Evolutionary conservation across 2,329 filamentous ascomycete species (phyloP).

Genomic region (Fusarium temperatum): DNA sequence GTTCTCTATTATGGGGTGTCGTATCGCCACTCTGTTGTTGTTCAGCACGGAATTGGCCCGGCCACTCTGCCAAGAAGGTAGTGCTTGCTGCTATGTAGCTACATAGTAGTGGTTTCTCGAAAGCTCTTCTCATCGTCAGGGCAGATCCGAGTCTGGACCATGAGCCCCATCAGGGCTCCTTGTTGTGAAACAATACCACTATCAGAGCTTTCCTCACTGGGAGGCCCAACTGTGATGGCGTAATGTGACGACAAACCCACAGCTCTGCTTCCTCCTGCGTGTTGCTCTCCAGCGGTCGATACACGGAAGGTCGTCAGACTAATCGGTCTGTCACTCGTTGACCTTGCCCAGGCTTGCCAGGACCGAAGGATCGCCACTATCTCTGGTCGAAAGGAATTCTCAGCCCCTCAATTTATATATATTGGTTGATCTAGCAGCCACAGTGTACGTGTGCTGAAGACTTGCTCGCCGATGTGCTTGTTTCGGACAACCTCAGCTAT

Average conservation of each 20-base stretch:
- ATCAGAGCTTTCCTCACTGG: constrained; percentile 26
- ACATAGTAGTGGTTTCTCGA: neutral
- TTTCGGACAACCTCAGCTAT: constrained; percentile 25
- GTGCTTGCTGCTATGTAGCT: constrained; percentile 1
- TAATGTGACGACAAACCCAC: constrained; percentile 36
- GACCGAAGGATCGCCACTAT: neutral
- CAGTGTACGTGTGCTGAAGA: constrained; percentile 18
- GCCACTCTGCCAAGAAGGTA: constrained; percentile 1
- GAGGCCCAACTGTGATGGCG: constrained; percentile 31
- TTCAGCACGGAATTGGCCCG: neutral
- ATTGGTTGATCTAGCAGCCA: constrained; percentile 2
- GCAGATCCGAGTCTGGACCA: constrained; percentile 31
- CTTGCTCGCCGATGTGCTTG: constrained; percentile 21
- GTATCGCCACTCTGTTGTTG: constrained; percentile 18
- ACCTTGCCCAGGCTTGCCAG: neutral
- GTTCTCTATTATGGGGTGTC: neutral
- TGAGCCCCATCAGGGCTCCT: constrained; percentile 30
- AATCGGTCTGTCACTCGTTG: constrained; percentile 20
- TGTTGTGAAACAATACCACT: constrained; percentile 38
- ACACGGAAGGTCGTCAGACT: constrained; percentile 7
- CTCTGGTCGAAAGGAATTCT: neutral
- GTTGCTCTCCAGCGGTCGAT: constrained; percentile 7
- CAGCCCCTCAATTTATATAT: neutral
- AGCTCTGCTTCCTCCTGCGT: constrained; percentile 21
- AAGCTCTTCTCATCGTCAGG: constrained; percentile 12